These are phyloP conservation scores for Aspergillus aculeatus DNA, from an alignment of 2,329 filamentous ascomycete genomes.

Conservation along the genomic window DNA sequence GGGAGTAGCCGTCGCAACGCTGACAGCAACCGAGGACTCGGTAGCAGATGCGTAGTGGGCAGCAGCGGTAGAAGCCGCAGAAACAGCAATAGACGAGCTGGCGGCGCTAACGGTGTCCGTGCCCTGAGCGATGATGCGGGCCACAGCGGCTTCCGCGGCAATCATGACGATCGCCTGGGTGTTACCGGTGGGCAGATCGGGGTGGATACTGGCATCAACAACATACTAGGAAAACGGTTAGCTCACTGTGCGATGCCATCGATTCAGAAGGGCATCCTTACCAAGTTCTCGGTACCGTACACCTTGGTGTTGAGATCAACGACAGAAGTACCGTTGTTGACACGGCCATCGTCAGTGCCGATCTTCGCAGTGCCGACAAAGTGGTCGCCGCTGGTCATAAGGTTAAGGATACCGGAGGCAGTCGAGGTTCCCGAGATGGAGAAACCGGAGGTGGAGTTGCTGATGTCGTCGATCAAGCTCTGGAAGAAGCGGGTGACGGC, in stretches of 20 bases:
- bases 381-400: constrained; percentile 49
- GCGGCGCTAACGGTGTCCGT: neutral
- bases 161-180: constrained; percentile 64
- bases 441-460: constrained; percentile 11
- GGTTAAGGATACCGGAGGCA: constrained; percentile 15
- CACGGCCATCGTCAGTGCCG: constrained; percentile 56
- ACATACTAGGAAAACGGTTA: constrained; percentile 46
- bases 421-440: constrained; percentile 16
- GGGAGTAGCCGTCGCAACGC: neutral
- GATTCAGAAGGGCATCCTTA: constrained; percentile 6
- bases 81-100: neutral
- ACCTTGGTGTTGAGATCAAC: constrained; percentile 64
- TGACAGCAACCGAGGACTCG: neutral
- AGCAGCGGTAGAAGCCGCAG: neutral
- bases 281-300: constrained; percentile 65
- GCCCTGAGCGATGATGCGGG: constrained; percentile 50
- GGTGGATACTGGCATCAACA: constrained; percentile 68
- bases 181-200: constrained; percentile 66
- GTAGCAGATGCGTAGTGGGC: neutral
- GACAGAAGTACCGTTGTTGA: constrained; percentile 55
- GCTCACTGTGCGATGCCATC: neutral
- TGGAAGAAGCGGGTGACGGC: constrained; percentile 16
- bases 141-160: constrained; percentile 59
- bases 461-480: constrained; percentile 15
- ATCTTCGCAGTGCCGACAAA: constrained; percentile 59